Percentiles rank a stretch among this genome's conserved stretches.
These are phyloP conservation scores for Fabrea salina DNA, from an alignment of 169 alveolate species.

Conservation along the genomic window DNA sequence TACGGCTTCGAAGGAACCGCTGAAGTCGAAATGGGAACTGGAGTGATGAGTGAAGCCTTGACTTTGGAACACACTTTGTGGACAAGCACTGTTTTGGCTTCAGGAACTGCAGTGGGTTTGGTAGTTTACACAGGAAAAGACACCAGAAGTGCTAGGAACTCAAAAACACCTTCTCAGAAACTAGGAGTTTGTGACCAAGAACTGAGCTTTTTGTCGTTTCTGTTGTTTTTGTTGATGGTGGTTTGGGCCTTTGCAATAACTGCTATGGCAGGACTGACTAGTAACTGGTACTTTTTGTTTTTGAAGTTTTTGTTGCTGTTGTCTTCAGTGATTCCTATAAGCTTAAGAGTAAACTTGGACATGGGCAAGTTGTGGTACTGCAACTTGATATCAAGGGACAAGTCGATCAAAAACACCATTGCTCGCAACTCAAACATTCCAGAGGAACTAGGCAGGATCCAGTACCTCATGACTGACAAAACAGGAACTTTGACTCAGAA, in stretches of 20 bases:
- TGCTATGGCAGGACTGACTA: slow-evolving; percentile 61
- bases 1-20: neutral
- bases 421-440: slow-evolving; percentile 90
- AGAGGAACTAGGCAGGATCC: slow-evolving; percentile 97
- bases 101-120: slow-evolving; percentile 89
- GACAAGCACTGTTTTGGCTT: slow-evolving; percentile 94
- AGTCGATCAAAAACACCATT: slow-evolving; percentile 90
- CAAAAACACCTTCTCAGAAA: slow-evolving; percentile 84
- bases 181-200: slow-evolving; percentile 88
- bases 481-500: slow-evolving; percentile 99
- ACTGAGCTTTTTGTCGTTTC: slow-evolving; percentile 62
- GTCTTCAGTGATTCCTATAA: slow-evolving; percentile 96
- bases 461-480: slow-evolving; percentile 94
- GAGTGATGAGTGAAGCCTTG: slow-evolving; percentile 15
- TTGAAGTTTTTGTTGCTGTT: slow-evolving; percentile 92
- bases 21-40: neutral
- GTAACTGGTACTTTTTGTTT: slow-evolving; percentile 62
- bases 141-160: slow-evolving; percentile 83
- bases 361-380: slow-evolving; percentile 92
- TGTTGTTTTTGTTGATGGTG: slow-evolving; percentile 63
- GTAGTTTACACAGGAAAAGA: slow-evolving; percentile 95
- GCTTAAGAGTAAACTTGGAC: slow-evolving; percentile 95
- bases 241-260: slow-evolving; percentile 57
- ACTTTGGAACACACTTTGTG: slow-evolving; percentile 93
- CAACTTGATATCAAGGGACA: slow-evolving; percentile 86